phyloP scores from a whole-genome alignment of 352 stramenopile genomes.

The Globisporangium nodosum region DNA sequence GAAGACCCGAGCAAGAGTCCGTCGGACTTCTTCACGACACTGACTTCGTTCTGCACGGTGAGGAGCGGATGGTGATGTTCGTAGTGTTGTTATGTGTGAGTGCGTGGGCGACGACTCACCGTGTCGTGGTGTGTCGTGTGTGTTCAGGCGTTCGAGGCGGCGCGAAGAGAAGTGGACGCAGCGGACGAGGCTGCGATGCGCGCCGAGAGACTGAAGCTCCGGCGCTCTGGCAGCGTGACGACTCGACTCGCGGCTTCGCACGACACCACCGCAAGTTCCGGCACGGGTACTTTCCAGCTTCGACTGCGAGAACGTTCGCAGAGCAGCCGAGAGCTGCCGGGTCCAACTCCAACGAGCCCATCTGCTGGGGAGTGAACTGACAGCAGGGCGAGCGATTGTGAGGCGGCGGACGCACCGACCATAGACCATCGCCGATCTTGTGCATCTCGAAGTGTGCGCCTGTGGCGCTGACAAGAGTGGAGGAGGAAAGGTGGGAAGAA shows the following conservation, averaged over 20 bases:
- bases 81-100: conserved; percentile 15
- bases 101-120: background rate
- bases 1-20: conserved; percentile 71
- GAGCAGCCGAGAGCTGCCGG: conserved; percentile 18
- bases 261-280: conserved; percentile 1
- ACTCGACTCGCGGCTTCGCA: background rate
- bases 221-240: conserved; percentile 22
- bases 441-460: no score
- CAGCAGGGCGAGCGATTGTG: background rate
- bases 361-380: background rate
- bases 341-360: background rate
- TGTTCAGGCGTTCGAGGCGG: conserved; percentile 54
- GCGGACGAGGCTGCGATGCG: conserved; percentile 48
- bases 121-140: background rate
- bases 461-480: no score
- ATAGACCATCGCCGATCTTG: background rate
- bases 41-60: conserved; percentile 65
- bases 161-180: conserved; percentile 62
- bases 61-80: background rate
- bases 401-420: background rate
- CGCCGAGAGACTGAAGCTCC: conserved; percentile 59
- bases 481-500: background rate
- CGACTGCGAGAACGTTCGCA: conserved; percentile 28
- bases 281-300: conserved; percentile 10
- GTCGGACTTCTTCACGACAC: conserved; percentile 73